Evolutionary conservation across 306 rosid species (phyloP).

Genomic region (Quercus dentata): DNA sequence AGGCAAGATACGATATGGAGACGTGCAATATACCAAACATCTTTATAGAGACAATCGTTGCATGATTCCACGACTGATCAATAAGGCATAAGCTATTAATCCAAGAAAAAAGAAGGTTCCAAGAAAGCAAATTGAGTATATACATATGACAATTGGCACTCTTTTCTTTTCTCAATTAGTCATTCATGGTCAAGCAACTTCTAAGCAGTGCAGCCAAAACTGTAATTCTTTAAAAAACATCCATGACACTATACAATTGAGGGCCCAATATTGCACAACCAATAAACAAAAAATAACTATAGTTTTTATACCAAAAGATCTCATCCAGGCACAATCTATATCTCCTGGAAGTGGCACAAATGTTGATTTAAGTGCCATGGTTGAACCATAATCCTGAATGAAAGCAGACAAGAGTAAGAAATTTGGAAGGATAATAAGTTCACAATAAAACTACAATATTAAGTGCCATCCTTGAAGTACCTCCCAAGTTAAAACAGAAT

Average conservation of each 20-base stretch:
- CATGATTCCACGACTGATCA: background rate
- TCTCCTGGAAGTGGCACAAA: constrained; percentile 14
- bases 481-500: constrained; percentile 4
- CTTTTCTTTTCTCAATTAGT: background rate
- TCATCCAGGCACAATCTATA: background rate
- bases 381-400: constrained; percentile 35
- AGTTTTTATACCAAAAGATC: background rate
- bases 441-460: constrained; percentile 12
- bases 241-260: background rate
- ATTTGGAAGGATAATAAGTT: background rate
- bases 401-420: constrained; percentile 18
- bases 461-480: background rate
- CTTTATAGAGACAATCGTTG: background rate
- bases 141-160: background rate
- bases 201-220: background rate
- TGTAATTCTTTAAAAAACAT: background rate
- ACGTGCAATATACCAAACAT: background rate
- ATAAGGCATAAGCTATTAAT: background rate
- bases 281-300: background rate
- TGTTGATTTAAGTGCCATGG: constrained; percentile 13
- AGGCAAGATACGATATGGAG: background rate
- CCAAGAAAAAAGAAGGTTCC: background rate
- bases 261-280: background rate
- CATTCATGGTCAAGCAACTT: background rate
- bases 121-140: background rate